Evolutionary conservation across 768 basidiomycete genomes (phyloP), one percentile per base, ranked within the genome.

Genomic region (Russula lepida): DNA sequence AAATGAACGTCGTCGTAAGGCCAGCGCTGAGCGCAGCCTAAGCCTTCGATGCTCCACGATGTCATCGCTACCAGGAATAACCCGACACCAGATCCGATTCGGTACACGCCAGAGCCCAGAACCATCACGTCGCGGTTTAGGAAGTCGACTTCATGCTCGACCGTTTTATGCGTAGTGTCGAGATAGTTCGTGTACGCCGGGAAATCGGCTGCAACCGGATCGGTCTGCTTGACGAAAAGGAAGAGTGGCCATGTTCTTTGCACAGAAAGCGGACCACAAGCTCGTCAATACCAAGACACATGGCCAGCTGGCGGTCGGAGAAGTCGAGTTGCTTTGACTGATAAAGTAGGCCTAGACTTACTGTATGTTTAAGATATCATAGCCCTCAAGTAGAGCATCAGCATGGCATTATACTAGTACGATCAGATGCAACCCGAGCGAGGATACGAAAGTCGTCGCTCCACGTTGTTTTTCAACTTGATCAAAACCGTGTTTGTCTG

Each of bases 141-240:
- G 76, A 99, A 99, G 6, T 77, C 72, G 67, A 98, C 74, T 71
- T 98, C 95, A 71, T 98, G 92, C 71, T 95, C 92, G 64, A 86
- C 77, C n/a, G 89, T 95, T 69, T 95, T 98, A 78, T 98, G 98
- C 0, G 95, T 97, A 46, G 89, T 97, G 76, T 99, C 98, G 48
- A 99, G 85, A 74, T 98, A 98, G 77, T 99, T 99, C 58, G 97
- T 98, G 78, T 88, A 92, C 1, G 95, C 94, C 1, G 97, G 95
- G 83, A 98, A 99, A 71, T 98, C 95, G 30, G 97, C 95, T 12
- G 97, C 97, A 58, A 98, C 95, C 0, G 97, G 98, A 69, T 99
- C 97, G 72, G 98, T 99, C 71, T 98, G 95, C 79, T 98, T 98
- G 74, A 97, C 89, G 72, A 92, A 95, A 0, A 94, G 95, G 13